Conservation (phyloP, 768 basidiomycete genomes). For the Russula griseocarnosa region DNA sequence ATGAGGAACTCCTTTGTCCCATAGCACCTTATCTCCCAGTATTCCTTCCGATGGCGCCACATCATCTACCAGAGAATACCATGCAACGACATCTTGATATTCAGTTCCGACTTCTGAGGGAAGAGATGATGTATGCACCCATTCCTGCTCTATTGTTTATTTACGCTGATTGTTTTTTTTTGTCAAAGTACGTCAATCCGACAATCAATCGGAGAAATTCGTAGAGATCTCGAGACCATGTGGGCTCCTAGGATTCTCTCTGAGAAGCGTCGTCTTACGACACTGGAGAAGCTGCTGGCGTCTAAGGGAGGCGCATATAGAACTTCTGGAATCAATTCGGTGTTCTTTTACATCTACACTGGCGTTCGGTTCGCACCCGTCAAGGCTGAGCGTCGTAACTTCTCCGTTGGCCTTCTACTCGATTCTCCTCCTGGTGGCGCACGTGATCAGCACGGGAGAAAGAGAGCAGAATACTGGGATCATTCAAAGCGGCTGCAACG, state of each 20-base stretch:
- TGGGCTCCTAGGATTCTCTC: neutral
- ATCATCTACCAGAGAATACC: constrained; percentile 51
- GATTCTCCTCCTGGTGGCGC: constrained; percentile 57
- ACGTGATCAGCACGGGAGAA: constrained; percentile 38
- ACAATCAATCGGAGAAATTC: constrained; percentile 25
- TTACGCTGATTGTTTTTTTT: neutral
- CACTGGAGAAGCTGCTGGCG: constrained; percentile 45
- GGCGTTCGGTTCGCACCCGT: constrained; percentile 46
- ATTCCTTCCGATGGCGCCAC: constrained; percentile 56
- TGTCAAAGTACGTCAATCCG: constrained; percentile 27
- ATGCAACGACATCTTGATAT: constrained; percentile 69
- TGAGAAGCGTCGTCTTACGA: constrained; percentile 34
- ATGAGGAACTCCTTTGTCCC: constrained; percentile 53
- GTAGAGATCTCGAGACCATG: constrained; percentile 27
- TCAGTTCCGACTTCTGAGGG: constrained; percentile 70
- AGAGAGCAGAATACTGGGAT: constrained; percentile 58
- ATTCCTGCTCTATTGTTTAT: neutral
- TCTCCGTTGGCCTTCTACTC: constrained; percentile 46
- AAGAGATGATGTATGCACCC: constrained; percentile 57
- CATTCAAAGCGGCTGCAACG: constrained; percentile 54
- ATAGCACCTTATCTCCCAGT: constrained; percentile 57
- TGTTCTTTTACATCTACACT: constrained; percentile 64
- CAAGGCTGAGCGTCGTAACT: constrained; percentile 48
- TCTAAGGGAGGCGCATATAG: constrained; percentile 58
- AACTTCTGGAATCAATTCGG: constrained; percentile 41